Base-by-base conservation (phyloP, 305 asterid species). In the Solanum hybrid region DNA sequence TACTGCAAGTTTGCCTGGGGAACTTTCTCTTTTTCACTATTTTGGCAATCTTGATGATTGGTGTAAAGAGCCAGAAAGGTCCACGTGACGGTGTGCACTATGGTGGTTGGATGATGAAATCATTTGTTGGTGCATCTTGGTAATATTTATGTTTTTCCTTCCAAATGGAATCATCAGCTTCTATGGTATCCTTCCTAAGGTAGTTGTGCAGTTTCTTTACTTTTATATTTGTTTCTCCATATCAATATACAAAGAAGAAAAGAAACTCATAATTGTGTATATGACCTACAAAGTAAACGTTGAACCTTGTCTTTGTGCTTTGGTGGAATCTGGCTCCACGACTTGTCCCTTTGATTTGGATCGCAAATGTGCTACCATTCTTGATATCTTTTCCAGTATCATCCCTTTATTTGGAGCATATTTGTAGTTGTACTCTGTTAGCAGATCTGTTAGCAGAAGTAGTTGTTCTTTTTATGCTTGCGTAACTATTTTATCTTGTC, bases 31-130 rank as follows among this genome's bases (percentile, higher is more conserved):
- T 97, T 90, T 97, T 97, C 94, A 96, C 98, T 5, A 92, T 94
- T 89, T 93, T 97, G 78, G 95, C 98, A 85, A 86, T 94, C 89
- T 91, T 97, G 83, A 97, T 97, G 99, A 92, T 95, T 89, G 99
- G 99, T 81, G 95, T 97, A 46, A 97, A 95, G 93, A 96, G 89
- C 92, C 99, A 96, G 92, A 96, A 92, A 93, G 99, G 95, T 89
- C 99, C 98, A 80, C 97, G 98, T 85, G 97, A 96, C 89, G 84
- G 87, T 85, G 9, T 97, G 94, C 99, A 97, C 93, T 98, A 97
- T 92, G 97, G 98, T 5, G 98, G 97, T 86, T 97, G 99, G 98
- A 96, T 96, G 98, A 93, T 95, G 96, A 97, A 93, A 35, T 96
- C 51, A 92, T 97, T 92, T 94, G 95, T 91, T 95, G 98, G 98